phyloP scores from a whole-genome alignment of 345 rosid species.

The Eutrema japonicum region DNA sequence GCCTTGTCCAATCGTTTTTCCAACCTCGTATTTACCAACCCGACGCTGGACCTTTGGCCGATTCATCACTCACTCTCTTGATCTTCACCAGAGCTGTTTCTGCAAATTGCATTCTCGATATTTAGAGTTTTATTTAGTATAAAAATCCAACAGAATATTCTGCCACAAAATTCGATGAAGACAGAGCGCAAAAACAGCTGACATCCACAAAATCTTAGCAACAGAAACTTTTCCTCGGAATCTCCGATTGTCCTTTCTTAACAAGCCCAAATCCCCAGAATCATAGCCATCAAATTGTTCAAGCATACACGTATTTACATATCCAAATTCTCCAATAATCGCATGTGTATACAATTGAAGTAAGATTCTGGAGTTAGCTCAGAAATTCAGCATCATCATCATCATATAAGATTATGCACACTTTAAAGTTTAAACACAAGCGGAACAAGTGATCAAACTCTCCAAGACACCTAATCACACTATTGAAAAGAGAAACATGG shows the following conservation, averaged over 20 bases:
- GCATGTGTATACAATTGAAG: not conserved
- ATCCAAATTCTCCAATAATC: not conserved
- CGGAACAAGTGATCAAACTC: constrained; percentile 28
- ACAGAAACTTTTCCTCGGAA: not conserved
- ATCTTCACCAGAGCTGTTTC: constrained; percentile 1
- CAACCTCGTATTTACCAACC: constrained; percentile 91
- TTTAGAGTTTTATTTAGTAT: not conserved
- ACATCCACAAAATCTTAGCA: constrained; percentile 19
- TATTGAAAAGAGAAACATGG: not conserved
- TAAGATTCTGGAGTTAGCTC: constrained; percentile 22
- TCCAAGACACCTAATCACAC: not conserved
- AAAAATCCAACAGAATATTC: not conserved
- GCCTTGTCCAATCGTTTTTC: constrained; percentile 94
- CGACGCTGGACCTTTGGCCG: constrained; percentile 68
- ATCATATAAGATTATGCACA: not conserved
- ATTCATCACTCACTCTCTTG: constrained; percentile 42
- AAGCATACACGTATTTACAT: not conserved
- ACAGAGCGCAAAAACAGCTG: not conserved
- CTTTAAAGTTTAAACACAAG: not conserved
- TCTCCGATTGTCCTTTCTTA: not conserved
- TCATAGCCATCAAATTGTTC: not conserved
- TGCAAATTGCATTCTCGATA: not conserved
- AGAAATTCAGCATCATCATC: constrained; percentile 8
- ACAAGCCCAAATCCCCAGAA: constrained; percentile 7
- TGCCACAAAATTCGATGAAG: not conserved